phyloP scores from a whole-genome alignment of 495 filamentous ascomycete species.

The Daldinia bambusicola region DNA sequence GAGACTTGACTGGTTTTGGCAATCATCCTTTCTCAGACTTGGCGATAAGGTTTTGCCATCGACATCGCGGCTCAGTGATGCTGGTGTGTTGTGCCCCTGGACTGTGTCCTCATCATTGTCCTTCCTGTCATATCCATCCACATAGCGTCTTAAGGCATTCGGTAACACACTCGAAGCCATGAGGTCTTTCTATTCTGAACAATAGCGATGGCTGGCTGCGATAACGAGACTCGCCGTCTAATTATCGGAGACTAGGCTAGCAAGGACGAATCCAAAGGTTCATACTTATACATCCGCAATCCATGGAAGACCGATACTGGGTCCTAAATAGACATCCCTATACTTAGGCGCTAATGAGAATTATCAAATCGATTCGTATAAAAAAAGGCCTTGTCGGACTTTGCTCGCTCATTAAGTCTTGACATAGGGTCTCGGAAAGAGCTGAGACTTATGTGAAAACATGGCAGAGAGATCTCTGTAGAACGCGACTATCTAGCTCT shows the following conservation, averaged over 20 bases:
- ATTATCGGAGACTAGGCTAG: conserved; percentile 19
- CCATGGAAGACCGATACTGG: conserved; percentile 22
- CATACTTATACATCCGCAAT: conserved; percentile 32
- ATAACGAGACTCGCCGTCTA: conserved; percentile 19
- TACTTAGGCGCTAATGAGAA: background rate
- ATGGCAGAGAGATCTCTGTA: conserved; percentile 42
- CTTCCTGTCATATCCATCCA: conserved; percentile 6
- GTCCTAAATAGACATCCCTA: conserved; percentile 13
- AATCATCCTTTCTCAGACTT: conserved; percentile 26
- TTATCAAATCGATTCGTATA: conserved; percentile 24
- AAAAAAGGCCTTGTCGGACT: conserved; percentile 12
- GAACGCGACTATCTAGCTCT: conserved; percentile 42
- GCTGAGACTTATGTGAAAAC: conserved; percentile 43
- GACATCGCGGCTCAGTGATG: conserved; percentile 14
- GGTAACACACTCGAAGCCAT: conserved; percentile 30
- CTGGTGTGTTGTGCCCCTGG: conserved; percentile 15
- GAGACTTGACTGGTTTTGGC: conserved; percentile 33
- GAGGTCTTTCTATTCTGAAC: conserved; percentile 11
- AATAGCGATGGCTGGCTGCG: conserved; percentile 3
- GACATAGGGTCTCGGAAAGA: conserved; percentile 41
- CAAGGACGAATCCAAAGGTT: conserved; percentile 22
- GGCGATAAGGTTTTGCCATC: conserved; percentile 29
- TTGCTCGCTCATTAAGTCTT: conserved; percentile 32
- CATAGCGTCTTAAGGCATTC: conserved; percentile 3
- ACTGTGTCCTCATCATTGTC: conserved; percentile 20